phyloP scores from a whole-genome alignment of 495 filamentous ascomycete genomes.

The Lasiosphaeria miniovina region DNA sequence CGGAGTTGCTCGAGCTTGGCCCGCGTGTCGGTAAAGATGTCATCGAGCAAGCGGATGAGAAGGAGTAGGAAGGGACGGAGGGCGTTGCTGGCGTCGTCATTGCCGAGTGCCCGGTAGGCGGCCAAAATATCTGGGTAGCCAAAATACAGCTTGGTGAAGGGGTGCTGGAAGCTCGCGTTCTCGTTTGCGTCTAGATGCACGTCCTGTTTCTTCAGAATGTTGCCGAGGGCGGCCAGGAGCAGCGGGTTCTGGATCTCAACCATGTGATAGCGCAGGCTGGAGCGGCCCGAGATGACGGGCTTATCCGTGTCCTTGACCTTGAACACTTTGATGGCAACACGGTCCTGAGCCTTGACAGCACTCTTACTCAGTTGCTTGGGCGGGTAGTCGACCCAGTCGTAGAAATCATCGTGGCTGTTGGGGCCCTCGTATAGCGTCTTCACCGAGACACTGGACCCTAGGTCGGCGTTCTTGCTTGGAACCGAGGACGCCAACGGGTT shows the following conservation, averaged over 20 bases:
- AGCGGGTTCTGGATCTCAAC: constrained; percentile 37
- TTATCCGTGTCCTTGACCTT: constrained; percentile 37
- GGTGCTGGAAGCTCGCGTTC: constrained; percentile 29
- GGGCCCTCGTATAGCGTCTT: constrained; percentile 35
- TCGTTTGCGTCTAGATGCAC: constrained; percentile 32
- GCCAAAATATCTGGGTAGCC: constrained; percentile 33
- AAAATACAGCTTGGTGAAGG: constrained; percentile 40
- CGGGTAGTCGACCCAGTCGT: constrained; percentile 40
- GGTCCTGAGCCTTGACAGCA: constrained; percentile 32
- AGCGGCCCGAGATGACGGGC: constrained; percentile 31
- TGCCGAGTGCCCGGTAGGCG: constrained; percentile 14
- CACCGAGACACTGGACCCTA: constrained; percentile 19
- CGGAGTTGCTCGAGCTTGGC: constrained; percentile 29
- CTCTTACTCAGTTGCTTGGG: constrained; percentile 35
- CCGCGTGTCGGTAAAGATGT: constrained; percentile 34
- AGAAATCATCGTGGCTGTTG: constrained; percentile 16
- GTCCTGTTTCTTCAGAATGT: constrained; percentile 32
- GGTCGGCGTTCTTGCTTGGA: constrained; percentile 14
- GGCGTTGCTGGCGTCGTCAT: constrained; percentile 6
- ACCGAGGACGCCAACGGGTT: neutral
- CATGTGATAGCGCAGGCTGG: constrained; percentile 31
- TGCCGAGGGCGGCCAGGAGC: constrained; percentile 31
- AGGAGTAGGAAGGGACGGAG: constrained; percentile 31
- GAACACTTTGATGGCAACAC: constrained; percentile 40
- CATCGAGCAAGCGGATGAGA: constrained; percentile 33